These are phyloP conservation scores for Auricularia sp. DNA, from an alignment of 768 basidiomycete species.

Conservation along the genomic window DNA sequence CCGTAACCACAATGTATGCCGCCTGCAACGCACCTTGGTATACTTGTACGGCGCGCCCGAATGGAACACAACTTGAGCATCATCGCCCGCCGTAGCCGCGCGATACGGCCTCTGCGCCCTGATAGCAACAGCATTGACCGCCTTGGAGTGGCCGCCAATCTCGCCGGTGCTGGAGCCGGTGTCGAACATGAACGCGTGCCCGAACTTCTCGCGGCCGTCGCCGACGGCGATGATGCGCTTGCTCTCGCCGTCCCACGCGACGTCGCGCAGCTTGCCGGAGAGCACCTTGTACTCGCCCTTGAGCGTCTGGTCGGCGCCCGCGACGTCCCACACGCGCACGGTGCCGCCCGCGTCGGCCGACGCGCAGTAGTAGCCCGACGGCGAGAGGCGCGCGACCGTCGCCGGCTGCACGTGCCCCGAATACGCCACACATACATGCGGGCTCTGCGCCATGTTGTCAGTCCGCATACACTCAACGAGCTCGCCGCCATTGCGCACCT, in stretches of 20 bases:
- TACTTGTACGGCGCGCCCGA: constrained; percentile 85
- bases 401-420: constrained; percentile 74
- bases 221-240: constrained; percentile 94
- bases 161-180: constrained; percentile 47
- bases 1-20: neutral
- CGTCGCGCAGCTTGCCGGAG: constrained; percentile 50
- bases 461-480: neutral
- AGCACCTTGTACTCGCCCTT: constrained; percentile 75
- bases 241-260: constrained; percentile 94
- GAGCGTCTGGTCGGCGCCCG: constrained; percentile 71
- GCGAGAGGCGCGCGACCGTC: constrained; percentile 85
- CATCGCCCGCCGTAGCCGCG: constrained; percentile 83
- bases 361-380: constrained; percentile 91
- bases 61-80: constrained; percentile 71
- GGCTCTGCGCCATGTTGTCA: constrained; percentile 40
- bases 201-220: constrained; percentile 80
- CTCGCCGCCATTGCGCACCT: constrained; percentile 31
- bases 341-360: constrained; percentile 78
- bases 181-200: neutral
- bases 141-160: constrained; percentile 83
- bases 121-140: constrained; percentile 81
- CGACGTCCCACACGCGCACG: constrained; percentile 88
- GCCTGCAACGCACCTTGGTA: constrained; percentile 45
- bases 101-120: constrained; percentile 83
- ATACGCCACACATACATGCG: constrained; percentile 53